Base-by-base conservation (phyloP, 495 filamentous ascomycete species). In the Penicillium salamii region DNA sequence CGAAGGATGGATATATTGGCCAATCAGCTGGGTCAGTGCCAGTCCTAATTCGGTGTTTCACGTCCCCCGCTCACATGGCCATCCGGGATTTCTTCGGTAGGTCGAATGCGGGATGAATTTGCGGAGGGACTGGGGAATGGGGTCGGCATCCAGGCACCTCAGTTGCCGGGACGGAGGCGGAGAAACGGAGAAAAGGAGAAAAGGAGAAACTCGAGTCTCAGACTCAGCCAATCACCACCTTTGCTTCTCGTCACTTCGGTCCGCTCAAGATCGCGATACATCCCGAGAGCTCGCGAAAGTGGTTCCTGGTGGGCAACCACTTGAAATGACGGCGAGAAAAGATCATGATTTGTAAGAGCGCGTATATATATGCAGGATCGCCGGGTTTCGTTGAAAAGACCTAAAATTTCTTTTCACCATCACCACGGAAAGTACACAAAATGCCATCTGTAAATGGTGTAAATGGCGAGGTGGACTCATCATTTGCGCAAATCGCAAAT, bases 161-260 rank as follows among this genome's bases (percentile, higher is more conserved):
- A 13, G 28, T 32, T 32, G 29, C 29, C 23, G 21, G 7, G 17
- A 17, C 26, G 23, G 39, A 31, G 20, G 32, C 46, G 46, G 46
- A 58, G 55, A 53, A 46, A 48, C 55, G 51, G 51, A 54, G 55
- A 58, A 54, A 53, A 12, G 50, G 50, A 59, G 47, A 58, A 58
- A 58, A 46, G 55, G 51, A 49, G 55, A 59, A 59, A 49, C 35
- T 12, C 12, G 12, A 28, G 9, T 4, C 9, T 11, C 29, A 11
- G 5, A 12, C 5, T 12, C 29, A 32, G 29, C 19, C 38, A 35
- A 50, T 41, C 47, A 50, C 9, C 29, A 1, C 21, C 19, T 26
- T 28, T 33, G 43, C 6, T 36, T 7, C 7, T 17, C 1, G 20
- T n/a, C 5, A 28, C 24, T 5, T 28, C 24, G 24, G 24, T 13